phyloP scores from a whole-genome alignment of 2,329 filamentous ascomycete genomes.

The Fusarium sterilihyphosum region DNA sequence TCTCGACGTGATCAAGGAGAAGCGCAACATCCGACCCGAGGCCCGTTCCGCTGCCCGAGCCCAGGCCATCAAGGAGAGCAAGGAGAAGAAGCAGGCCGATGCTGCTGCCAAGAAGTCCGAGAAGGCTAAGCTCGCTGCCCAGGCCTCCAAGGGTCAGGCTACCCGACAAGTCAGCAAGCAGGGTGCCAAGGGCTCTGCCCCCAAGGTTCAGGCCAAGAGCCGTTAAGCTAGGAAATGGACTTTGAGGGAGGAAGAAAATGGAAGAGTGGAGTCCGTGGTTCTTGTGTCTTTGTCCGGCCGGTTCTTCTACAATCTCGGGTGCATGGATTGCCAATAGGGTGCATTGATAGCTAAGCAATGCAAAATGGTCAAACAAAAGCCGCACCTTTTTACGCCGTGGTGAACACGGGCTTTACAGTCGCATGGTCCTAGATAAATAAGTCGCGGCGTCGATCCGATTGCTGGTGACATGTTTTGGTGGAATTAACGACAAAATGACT shows the following conservation, averaged over 20 bases:
- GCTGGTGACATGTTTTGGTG: constrained; percentile 12
- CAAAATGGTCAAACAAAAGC: constrained; percentile 47
- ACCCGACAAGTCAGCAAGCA: constrained; percentile 93
- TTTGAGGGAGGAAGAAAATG: constrained; percentile 39
- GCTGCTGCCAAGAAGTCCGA: constrained; percentile 97
- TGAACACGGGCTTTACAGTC: constrained; percentile 10
- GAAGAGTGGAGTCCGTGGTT: constrained; percentile 53
- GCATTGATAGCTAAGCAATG: constrained; percentile 56
- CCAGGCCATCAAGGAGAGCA: constrained; percentile 94
- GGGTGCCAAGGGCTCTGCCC: constrained; percentile 88
- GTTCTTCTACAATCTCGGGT: constrained; percentile 55
- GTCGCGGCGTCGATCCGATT: constrained; percentile 18
- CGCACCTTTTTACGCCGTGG: constrained; percentile 33
- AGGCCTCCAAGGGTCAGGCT: constrained; percentile 79
- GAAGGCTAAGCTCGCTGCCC: constrained; percentile 92
- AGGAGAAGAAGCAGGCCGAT: constrained; percentile 94
- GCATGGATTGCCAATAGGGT: constrained; percentile 54
- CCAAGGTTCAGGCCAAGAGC: constrained; percentile 86
- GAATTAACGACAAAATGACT: constrained; percentile 9
- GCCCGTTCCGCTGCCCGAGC: constrained; percentile 90
- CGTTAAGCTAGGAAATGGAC: constrained; percentile 63
- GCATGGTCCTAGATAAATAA: constrained; percentile 21
- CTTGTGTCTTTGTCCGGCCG: constrained; percentile 55
- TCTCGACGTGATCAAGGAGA: constrained; percentile 99
- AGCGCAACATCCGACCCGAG: constrained; percentile 92